Evolutionary conservation across 345 rosid species (phyloP).

Genomic region (Aquilaria malaccensis): DNA sequence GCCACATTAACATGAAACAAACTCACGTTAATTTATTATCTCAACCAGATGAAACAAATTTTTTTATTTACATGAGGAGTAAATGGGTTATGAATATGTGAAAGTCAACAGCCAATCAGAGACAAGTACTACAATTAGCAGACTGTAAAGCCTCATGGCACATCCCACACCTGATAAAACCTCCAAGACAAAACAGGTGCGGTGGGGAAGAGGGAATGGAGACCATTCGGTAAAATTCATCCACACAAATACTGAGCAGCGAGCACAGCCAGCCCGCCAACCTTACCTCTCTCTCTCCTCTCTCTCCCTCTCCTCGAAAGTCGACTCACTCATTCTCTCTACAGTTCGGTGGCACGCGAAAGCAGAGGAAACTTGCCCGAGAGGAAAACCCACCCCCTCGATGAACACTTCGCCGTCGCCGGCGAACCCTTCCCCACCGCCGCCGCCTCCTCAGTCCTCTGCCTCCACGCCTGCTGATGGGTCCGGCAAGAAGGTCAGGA

Average conservation of each 20-base stretch:
- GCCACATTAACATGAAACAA: no score
- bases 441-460: constrained; percentile 31
- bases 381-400: background rate
- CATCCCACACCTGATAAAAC: background rate
- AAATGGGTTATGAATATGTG: no score
- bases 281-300: constrained; percentile 16
- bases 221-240: background rate
- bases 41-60: no score
- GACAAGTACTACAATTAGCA: no score
- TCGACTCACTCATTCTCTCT: background rate
- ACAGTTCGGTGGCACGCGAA: constrained; percentile 3
- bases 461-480: constrained; percentile 24
- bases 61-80: no score
- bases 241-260: constrained; percentile 15
- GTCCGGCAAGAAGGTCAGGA: constrained; percentile 71
- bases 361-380: background rate
- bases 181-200: constrained; percentile 23
- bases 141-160: no score
- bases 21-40: no score
- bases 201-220: constrained; percentile 7
- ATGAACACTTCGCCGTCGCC: constrained; percentile 36
- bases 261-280: constrained; percentile 21
- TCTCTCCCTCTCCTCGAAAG: background rate
- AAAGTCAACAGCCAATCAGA: no score
- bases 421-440: constrained; percentile 19